These are phyloP conservation scores for Mycena albidolilacea DNA, from an alignment of 768 basidiomycete species.

Conservation along the genomic window DNA sequence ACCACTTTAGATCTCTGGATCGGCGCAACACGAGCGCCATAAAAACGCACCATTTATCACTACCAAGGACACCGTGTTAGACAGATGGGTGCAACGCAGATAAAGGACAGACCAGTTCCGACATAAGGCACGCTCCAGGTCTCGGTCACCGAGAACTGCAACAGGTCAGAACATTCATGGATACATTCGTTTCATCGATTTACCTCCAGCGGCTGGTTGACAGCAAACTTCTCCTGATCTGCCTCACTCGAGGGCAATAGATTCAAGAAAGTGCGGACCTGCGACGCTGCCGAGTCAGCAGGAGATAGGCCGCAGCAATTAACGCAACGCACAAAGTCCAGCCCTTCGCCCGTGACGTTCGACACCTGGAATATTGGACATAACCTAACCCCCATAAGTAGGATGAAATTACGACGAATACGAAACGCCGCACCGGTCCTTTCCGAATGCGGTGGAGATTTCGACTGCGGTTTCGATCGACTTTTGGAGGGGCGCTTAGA, in stretches of 20 bases:
- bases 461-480: slow-evolving; percentile 87
- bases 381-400: slow-evolving; percentile 62
- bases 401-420: neutral
- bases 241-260: slow-evolving; percentile 90
- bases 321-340: slow-evolving; percentile 69
- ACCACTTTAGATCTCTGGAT: neutral
- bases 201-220: slow-evolving; percentile 87
- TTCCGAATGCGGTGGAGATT: slow-evolving; percentile 79
- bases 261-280: slow-evolving; percentile 93
- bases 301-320: slow-evolving; percentile 39
- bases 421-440: slow-evolving; percentile 69
- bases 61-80: too few species aligned
- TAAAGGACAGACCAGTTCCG: slow-evolving; percentile 63
- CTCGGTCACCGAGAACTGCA: slow-evolving; percentile 87
- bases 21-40: neutral
- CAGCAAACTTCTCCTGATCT: slow-evolving; percentile 84
- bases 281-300: slow-evolving; percentile 3
- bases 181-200: slow-evolving; percentile 5
- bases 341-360: slow-evolving; percentile 95
- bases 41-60: neutral
- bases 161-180: slow-evolving; percentile 18
- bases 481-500: slow-evolving; percentile 43
- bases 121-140: slow-evolving; percentile 92
- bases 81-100: neutral
- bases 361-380: slow-evolving; percentile 95